Base-by-base conservation (phyloP, 495 filamentous ascomycete species). In the Cercophora scortea region DNA sequence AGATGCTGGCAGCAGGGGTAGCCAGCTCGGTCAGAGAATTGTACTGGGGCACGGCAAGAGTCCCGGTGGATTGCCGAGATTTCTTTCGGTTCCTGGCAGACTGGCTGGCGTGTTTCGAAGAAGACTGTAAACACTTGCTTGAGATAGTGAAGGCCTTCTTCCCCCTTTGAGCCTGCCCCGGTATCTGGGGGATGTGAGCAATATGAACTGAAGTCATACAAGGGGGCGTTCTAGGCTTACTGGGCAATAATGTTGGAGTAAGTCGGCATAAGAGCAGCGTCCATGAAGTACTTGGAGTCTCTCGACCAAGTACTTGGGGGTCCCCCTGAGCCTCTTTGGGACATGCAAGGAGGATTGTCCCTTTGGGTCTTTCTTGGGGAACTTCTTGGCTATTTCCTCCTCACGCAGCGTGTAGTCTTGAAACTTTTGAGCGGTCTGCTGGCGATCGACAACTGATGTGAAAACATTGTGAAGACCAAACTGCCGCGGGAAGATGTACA, bases 401-500 rank as follows among this genome's bases (percentile, higher is more conserved):
- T 96, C 93, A 25, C 92, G 79, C 6, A 88, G 65, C 2, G 85
- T 88, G 58, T 91, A 92, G 61, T 93, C 88, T 56, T 88, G 91
- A 58, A 90, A 82, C 33, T 77, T 75, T 46, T 89, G 83, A 0
- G 76, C 70, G 0, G 82, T 89, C 54, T 90, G 80, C 32, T 67
- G 79, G 13, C 60, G 63, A 59, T 92, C 78, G 12, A 85, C 72
- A 10, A 71, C 63, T 1, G 80, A 82, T 0, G 86, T 88, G 59
- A 97, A 96, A n/a, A 86, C 88, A 69, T 96, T 98, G 57, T 92
- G 88, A 11, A 98, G 71, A 4, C 82, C 81, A 62, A 95, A 96
- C 63, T 97, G 90, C 16, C 86, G 77, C 33, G 93, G 93, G 56
- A 98, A 98, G 1, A 98, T 83, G 65, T 98, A 92, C 70, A 89